Conservation (phyloP, 805 yeast genomes). For the Candida sanyiensis region DNA sequence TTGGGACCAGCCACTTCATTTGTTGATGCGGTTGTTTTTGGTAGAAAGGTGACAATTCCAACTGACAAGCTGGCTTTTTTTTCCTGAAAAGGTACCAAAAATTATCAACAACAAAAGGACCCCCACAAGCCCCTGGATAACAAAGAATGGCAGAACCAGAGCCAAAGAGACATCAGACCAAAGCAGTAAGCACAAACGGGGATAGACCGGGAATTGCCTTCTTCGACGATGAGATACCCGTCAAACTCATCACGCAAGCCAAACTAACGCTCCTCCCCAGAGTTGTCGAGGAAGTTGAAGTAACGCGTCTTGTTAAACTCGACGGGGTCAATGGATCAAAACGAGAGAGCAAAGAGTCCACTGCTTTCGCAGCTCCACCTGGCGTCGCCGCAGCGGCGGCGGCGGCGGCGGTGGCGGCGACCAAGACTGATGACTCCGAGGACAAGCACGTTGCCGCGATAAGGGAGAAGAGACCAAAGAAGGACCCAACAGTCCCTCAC, state of each 20-base stretch:
- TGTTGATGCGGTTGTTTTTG: not conserved
- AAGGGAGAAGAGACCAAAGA: constrained; percentile 1
- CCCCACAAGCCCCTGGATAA: not conserved
- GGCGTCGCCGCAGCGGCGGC: not conserved
- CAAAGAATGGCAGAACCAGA: not conserved
- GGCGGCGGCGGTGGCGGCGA: not conserved
- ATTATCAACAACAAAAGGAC: not conserved
- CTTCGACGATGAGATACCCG: not conserved
- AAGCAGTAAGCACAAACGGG: not conserved
- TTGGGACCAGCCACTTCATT: constrained; percentile 1
- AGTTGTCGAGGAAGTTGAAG: constrained; percentile 4
- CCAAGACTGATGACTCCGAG: not conserved
- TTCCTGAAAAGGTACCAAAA: no score
- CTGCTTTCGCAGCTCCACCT: not conserved
- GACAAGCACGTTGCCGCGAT: not conserved
- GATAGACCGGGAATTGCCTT: not conserved
- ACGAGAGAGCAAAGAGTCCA: not conserved
- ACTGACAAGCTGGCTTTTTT: not conserved
- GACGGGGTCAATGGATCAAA: not conserved
- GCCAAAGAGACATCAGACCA: not conserved
- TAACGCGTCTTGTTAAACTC: not conserved
- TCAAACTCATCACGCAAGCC: not conserved
- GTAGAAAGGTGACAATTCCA: not conserved
- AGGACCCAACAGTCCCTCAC: constrained; percentile 5
- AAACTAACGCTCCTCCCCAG: constrained; percentile 5